A percentile compares a stretch with the other conserved stretches of the same genome.
Conservation (phyloP, 1,284 basidiomycete genomes). For the Ustilago tritici region DNA sequence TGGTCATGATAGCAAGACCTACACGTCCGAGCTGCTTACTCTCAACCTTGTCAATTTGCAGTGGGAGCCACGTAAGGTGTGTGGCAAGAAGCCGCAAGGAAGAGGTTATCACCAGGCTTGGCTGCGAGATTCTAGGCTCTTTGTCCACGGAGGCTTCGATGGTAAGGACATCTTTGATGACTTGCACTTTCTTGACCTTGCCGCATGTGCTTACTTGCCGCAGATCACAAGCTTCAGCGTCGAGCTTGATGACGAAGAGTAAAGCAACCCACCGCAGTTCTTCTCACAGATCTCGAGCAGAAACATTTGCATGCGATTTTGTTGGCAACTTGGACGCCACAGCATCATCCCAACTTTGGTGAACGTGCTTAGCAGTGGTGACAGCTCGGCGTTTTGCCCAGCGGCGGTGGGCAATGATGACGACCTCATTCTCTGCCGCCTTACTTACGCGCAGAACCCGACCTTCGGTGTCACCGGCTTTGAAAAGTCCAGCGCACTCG, state of each 20-base stretch:
- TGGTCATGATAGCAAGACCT: conserved; percentile 84
- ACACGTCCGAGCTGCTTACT: conserved; percentile 82
- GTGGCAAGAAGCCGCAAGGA: conserved; percentile 77
- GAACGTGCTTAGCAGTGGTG: background rate
- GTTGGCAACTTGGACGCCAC: background rate
- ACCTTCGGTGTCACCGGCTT: no score
- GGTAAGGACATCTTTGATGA: conserved; percentile 85
- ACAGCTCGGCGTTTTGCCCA: background rate
- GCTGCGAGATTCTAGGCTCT: conserved; percentile 84
- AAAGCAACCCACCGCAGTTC: background rate
- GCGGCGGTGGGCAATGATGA: background rate
- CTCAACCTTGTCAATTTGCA: conserved; percentile 83
- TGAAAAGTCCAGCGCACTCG: background rate
- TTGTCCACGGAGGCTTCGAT: conserved; percentile 89
- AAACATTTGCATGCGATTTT: no score
- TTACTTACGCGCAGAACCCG: no score
- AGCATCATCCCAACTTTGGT: background rate
- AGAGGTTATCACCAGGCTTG: conserved; percentile 86
- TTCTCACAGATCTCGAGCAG: background rate
- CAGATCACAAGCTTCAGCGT: conserved; percentile 77
- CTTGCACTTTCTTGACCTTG: conserved; percentile 84
- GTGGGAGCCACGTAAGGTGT: conserved; percentile 76
- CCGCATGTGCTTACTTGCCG: conserved; percentile 88
- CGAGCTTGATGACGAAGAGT: conserved; percentile 46
- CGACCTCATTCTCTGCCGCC: no score